Base-by-base conservation (phyloP, 2,329 filamentous ascomycete genomes). In the Pyrenochaeta sp. region DNA sequence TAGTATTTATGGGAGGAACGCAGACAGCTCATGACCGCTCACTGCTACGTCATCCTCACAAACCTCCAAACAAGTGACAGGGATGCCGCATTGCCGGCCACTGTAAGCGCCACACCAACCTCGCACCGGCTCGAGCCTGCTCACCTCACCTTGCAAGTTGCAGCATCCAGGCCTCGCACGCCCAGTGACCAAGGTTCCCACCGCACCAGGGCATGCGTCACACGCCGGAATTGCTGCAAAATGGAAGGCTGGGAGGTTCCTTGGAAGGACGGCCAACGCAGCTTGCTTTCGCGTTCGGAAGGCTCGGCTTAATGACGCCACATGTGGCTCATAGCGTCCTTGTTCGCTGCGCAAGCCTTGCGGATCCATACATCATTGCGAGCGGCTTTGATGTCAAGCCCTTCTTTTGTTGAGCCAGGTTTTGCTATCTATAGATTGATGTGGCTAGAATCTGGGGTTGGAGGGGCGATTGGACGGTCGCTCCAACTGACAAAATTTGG, bases 1-100 rank as follows among this genome's bases (percentile, higher is more conserved):
- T 52, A 55, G 64, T 72, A 71, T 73, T 72, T 72, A 72, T 64
- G 62, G 62, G 51, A 64, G 56, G 54, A 58, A 62, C 56, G 52
- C 36, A 19, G 58, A 54, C 32, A 59, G 52, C 65, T 61, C 60
- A 68, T 68, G 59, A 68, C 58, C 58, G 54, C 19, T 48, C 47
- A 44, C n/a, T 9, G 45, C 61, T 59, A 57, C 58, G 58, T 50
- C 52, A 49, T 32, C 24, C 30, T 42, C 48, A 36, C 59, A 64
- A 64, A 66, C 66, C 58, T 66, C 59, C 37, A 37, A n/a, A 30
- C 27, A 37, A 25, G 43, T 49, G 43, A 46, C 27, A 36, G 59
- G 51, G 53, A 55, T 56, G 54, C 59, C 56, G 62, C 58, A 46
- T 59, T 61, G 44, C 59, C 64, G 59, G 36, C 34, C 50, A 22